Evolutionary conservation across 176 grass and related monocot genomes (phyloP).

Genomic region (Elymus sibiricus): DNA sequence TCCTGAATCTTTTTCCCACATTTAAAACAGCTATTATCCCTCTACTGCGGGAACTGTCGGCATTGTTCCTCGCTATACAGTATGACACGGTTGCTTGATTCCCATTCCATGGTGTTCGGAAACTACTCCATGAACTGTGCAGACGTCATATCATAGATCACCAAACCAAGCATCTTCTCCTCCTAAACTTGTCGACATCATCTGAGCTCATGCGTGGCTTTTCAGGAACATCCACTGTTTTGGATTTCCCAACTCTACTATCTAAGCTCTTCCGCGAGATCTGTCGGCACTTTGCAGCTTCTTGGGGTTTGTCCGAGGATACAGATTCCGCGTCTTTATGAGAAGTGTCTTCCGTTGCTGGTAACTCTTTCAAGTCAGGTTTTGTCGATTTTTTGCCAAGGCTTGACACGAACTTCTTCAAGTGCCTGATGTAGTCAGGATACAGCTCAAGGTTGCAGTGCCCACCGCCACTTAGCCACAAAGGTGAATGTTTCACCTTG

Average conservation of each 20-base stretch:
- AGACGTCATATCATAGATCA: constrained; percentile 26
- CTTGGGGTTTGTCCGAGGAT: constrained; percentile 32
- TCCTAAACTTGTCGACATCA: constrained; percentile 79
- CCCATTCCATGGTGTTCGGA: constrained; percentile 16
- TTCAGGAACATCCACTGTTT: constrained; percentile 68
- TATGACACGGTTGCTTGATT: constrained; percentile 29
- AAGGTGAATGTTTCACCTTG: constrained; percentile 86
- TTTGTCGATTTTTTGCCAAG: constrained; percentile 53
- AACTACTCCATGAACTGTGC: not conserved
- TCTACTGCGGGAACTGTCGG: constrained; percentile 5
- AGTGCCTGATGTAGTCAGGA: constrained; percentile 84
- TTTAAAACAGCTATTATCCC: constrained; percentile 24
- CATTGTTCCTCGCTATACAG: not conserved
- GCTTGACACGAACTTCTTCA: constrained; percentile 69
- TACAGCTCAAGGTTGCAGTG: constrained; percentile 97
- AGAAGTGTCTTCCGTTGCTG: not conserved
- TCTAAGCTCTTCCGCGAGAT: constrained; percentile 82
- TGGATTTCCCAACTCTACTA: constrained; percentile 78
- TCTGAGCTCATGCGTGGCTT: constrained; percentile 88
- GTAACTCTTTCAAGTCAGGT: constrained; percentile 37
- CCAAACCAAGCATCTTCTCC: constrained; percentile 83
- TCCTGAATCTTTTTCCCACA: constrained; percentile 10
- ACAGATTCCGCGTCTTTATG: constrained; percentile 26
- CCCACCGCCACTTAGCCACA: constrained; percentile 88
- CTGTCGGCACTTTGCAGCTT: constrained; percentile 54